These are phyloP conservation scores for Sphaerulina vaccinii DNA, from an alignment of 2,329 filamentous ascomycete species.

Conservation along the genomic window DNA sequence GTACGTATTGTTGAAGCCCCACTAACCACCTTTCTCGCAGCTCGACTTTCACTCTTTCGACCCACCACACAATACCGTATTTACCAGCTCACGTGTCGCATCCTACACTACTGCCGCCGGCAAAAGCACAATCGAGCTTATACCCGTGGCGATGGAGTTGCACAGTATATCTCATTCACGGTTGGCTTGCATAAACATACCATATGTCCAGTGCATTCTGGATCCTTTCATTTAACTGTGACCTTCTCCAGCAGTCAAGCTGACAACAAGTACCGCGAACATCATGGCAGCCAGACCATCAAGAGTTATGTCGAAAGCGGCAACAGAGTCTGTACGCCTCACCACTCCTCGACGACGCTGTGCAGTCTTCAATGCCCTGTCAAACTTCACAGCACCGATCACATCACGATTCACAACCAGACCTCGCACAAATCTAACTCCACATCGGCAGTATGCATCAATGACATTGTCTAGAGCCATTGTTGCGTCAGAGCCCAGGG, in stretches of 20 bases:
- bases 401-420: not conserved
- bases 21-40: no score
- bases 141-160: not conserved
- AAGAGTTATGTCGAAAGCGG: not conserved
- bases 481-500: conserved; percentile 19
- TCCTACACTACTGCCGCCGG: not conserved
- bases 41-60: no score
- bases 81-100: not conserved
- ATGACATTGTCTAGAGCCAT: conserved; percentile 21
- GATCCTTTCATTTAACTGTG: not conserved
- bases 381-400: not conserved
- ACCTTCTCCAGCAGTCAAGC: not conserved
- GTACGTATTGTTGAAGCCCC: not conserved
- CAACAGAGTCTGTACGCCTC: conserved; percentile 1
- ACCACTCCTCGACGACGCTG: not conserved
- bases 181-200: not conserved
- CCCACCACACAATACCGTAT: not conserved
- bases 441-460: conserved; percentile 14
- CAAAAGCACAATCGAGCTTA: not conserved
- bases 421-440: conserved; percentile 1
- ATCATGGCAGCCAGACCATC: not conserved
- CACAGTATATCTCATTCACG: not conserved
- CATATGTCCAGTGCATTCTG: not conserved
- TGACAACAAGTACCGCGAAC: not conserved
- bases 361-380: not conserved